Evolutionary conservation across 192 early-diverging fungal species (phyloP), one percentile per base, ranked within the genome.

Genomic region (Linnemannia exigua): DNA sequence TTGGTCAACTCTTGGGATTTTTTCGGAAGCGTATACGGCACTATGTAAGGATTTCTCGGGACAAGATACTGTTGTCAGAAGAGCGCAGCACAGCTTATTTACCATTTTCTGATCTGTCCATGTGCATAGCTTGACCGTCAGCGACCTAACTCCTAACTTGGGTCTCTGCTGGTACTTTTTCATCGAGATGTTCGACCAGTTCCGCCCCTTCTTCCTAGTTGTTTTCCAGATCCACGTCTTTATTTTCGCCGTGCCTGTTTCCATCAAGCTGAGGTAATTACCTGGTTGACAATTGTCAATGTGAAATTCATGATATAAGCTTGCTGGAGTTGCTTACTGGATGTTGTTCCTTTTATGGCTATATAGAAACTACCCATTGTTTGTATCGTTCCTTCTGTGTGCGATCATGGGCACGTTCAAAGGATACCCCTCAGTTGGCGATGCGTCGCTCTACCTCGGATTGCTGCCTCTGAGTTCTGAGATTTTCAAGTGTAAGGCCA

Each of bases 151-250:
- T n/a, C 99, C 98, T 2, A 99, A 98, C 88, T 91, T 98, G 35
- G 99, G 99, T 8, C 84, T 99, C 72, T 98, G 93, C 81, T 99
- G 99, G 99, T 99, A 99, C 89, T 98, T 99, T 88, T 98, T 99
- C 89, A 99, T 97, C 70, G 99, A 99, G 87, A 98, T 99, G 88
- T 99, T 99, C 91, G 98, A 99, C 84, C 96, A 98, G 75, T 99
- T 99, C 92, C 92, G 99, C 38, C 79, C 92, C 9, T 99, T 99
- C 84, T 99, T 99, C 87, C 77, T 97, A 80, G 86, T 94, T 25
- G 97, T 98, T 3, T 99, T 99, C 87, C 98, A 99, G 88, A 89
- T 99, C 37, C 95, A 97, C n/a, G 92, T 93, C 15, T 94, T 99
- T 50, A 94, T 97, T 20, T 99, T 98, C 89, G 92, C 92, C 0